phyloP scores from a whole-genome alignment of 225 moss, liverwort and hornwort species.

The Pseudoscleropodium purum region DNA sequence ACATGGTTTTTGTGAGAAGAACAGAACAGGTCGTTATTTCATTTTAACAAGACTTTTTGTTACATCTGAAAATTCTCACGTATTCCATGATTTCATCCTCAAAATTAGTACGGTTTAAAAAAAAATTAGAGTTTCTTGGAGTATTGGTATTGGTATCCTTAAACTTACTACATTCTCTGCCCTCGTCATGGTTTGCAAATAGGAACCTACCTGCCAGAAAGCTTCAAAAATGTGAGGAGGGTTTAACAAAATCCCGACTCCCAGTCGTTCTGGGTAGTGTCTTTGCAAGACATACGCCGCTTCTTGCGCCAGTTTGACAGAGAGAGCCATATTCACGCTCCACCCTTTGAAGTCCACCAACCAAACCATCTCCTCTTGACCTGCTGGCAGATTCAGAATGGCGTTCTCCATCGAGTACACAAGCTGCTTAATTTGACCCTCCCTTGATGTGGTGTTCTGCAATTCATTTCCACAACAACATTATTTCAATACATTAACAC shows the following conservation, averaged over 20 bases:
- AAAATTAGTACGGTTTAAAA: not conserved
- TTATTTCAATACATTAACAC: not conserved
- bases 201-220: constrained; percentile 59
- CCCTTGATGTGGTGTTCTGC: constrained; percentile 65
- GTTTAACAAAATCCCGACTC: constrained; percentile 53
- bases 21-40: not conserved
- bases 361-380: constrained; percentile 91
- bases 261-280: constrained; percentile 77
- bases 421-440: constrained; percentile 69
- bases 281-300: constrained; percentile 63
- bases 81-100: not conserved
- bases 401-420: constrained; percentile 86
- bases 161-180: not conserved
- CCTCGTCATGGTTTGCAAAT: not conserved
- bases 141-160: too few relatives aligned
- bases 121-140: not conserved
- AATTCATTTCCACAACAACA: not conserved
- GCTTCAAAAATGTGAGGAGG: constrained; percentile 81
- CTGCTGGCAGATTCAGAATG: constrained; percentile 50
- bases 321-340: constrained; percentile 51
- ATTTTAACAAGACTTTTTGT: not conserved
- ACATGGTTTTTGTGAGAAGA: not conserved
- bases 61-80: not conserved
- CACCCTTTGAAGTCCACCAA: constrained; percentile 85
- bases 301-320: constrained; percentile 56